Percentiles rank a stretch among this genome's conserved stretches.
These are phyloP conservation scores for Eurotiales sp. DNA, from an alignment of 2,329 filamentous ascomycete genomes.

Conservation along the genomic window DNA sequence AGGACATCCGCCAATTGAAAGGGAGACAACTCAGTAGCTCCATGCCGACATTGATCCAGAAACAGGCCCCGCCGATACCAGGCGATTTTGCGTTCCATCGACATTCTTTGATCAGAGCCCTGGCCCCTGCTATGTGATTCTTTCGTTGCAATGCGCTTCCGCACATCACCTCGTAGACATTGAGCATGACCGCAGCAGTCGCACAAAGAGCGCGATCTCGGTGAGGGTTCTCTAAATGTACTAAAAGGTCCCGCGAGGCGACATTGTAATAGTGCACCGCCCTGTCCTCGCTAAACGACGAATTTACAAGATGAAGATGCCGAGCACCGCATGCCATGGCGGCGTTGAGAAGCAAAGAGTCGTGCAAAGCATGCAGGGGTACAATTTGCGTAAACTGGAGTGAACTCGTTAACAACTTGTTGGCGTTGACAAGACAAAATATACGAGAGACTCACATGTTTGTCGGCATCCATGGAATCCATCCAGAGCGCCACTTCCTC, in stretches of 20 bases:
- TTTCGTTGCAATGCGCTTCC: conserved; percentile 74
- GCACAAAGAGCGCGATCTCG: conserved; percentile 81
- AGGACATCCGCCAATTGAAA: conserved; percentile 81
- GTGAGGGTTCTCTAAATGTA: conserved; percentile 76
- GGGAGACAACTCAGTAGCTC: conserved; percentile 85
- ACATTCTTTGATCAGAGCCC: conserved; percentile 83
- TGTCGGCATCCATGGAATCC: conserved; percentile 81
- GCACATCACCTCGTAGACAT: conserved; percentile 91
- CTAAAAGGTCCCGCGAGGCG: conserved; percentile 73
- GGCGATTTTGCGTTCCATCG: conserved; percentile 76
- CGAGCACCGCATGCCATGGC: conserved; percentile 84
- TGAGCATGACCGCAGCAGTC: conserved; percentile 80
- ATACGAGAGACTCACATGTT: conserved; percentile 63
- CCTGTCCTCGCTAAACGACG: conserved; percentile 69
- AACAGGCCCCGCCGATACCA: conserved; percentile 81
- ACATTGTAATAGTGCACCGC: conserved; percentile 81
- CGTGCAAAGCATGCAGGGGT: conserved; percentile 76
- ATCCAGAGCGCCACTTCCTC: conserved; percentile 91
- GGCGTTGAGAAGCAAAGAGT: conserved; percentile 85
- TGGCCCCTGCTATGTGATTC: conserved; percentile 82
- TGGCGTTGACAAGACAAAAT: no score
- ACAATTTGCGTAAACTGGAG: conserved; percentile 71
- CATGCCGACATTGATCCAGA: conserved; percentile 90
- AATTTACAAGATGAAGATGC: conserved; percentile 69
- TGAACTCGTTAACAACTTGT: no score